Evolutionary conservation across 805 yeast genomes (phyloP), one percentile per base, ranked within the genome.

Genomic region (Lipomyces sp.): DNA sequence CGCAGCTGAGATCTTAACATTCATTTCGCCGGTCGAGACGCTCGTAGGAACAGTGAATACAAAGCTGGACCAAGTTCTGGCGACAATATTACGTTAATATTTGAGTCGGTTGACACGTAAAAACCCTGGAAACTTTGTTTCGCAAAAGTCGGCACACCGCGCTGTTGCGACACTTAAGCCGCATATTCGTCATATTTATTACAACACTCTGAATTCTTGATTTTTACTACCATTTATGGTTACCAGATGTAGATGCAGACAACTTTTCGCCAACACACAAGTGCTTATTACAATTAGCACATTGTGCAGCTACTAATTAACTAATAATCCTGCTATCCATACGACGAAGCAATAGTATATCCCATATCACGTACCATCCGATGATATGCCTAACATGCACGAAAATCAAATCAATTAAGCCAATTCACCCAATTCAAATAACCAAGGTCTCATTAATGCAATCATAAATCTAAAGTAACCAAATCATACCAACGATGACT

Each of bases 1-100:
- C 15, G 29, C 54, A 29, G 54, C 54, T 51, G 54, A n/a, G 54
- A 51, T 51, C 34, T 34, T 29, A 32, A 51, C 54, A 24, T 51
- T 33, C 54, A 51, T 51, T 24, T 10, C 29, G 34, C 35, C 54
- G 8, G 15, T 51, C 30, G 24, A 51, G 32, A 51, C 8, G 32
- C 10, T 51, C 34, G 34, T 11, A 51, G 0, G 15, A 34, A 51
- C 30, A 13, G 10, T 10, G 32, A 29, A 10, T 18, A 24, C 34
- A n/a, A 51, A 51, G 32, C 6, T 51, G 34, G 24, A 4, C 8
- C 7, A 24, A 15, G 32, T 18, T 24, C 34, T 29, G 34, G 54
- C 7, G 32, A 24, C 24, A 15, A 48, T n/a, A 2, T n/a, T 48
- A 5, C 13, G n/a, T n/a, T 48, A n/a, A n/a, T n/a, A n/a, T 24